phyloP scores from a whole-genome alignment of 257 asterid species.

The Misopates orontium region DNA sequence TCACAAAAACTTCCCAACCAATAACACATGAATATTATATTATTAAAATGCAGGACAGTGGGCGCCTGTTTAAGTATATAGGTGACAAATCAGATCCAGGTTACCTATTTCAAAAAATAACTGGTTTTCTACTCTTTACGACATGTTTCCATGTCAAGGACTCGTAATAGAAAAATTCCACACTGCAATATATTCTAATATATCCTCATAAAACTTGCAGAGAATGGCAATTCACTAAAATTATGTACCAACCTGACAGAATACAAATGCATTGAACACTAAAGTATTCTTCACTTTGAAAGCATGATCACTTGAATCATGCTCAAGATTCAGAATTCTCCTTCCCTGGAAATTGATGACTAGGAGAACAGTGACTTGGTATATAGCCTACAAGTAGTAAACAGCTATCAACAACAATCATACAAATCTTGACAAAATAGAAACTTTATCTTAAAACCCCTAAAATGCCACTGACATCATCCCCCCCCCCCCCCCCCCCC shows the following conservation, averaged over 20 bases:
- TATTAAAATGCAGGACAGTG: too few species aligned
- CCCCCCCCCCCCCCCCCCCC: too few species aligned
- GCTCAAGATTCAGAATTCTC: conserved; percentile 56
- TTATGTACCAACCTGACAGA: conserved; percentile 68
- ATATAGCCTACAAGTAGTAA: conserved; percentile 66
- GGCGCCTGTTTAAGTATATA: too few species aligned
- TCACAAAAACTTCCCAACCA: too few species aligned
- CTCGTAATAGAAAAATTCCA: neutral
- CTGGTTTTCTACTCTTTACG: too few species aligned
- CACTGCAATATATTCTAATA: neutral
- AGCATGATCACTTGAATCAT: conserved; percentile 48
- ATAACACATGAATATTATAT: too few species aligned
- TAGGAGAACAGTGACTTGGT: conserved; percentile 85
- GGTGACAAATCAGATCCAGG: too few species aligned
- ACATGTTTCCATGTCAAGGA: neutral
- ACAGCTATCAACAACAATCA: conserved; percentile 39
- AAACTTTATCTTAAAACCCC: conserved; percentile 32
- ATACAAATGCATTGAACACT: conserved; percentile 86
- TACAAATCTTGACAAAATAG: conserved; percentile 58
- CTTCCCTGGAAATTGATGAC: conserved; percentile 80
- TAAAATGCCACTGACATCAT: neutral
- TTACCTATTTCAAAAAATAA: too few species aligned
- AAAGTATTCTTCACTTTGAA: conserved; percentile 73
- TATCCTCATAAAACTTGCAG: neutral
- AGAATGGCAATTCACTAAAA: neutral